Base-by-base conservation (phyloP, 2,329 filamentous ascomycete species). In the Pyrenochaeta sp. region DNA sequence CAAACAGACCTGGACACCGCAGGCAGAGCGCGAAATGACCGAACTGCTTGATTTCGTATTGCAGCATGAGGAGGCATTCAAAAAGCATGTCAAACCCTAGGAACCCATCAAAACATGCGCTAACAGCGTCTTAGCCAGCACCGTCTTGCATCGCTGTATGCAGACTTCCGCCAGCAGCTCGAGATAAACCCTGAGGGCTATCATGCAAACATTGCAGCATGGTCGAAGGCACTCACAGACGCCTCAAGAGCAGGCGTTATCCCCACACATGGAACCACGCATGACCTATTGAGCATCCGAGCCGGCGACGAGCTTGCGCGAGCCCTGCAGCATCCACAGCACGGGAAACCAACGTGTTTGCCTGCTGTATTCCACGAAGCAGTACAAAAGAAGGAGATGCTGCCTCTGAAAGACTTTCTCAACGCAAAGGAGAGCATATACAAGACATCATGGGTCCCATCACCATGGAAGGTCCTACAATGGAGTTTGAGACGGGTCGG, bases 161-260 rank as follows among this genome's bases (percentile, higher is more conserved):
- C 90, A 34, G 91, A 96, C 69, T 96, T 96, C 65, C 79, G 84
- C 24, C 73, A 83, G 4, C 90, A 93, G 57, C 81, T 81, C 60
- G 83, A 81, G 26, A 83, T 88, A 15, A 96, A 96, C 65, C 89
- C 90, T 1, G 90, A 95, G 68, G 90, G 90, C 61, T 96, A 90
- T 74, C 75, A 79, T 14, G 89, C 90, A 29, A 96, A 96, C 68
- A 77, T 90, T 28, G 74, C 81, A 6, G 89, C 90, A 38, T 96
- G 91, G 91, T 84, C 86, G 44, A 81, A 82, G 26, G 90, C 85
- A 2, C 79, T 96, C 28, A 80, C 83, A n/a, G 77, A 82, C 37
- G 87, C 90, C 1, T 79, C 86, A 0, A 78, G 83, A 50, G 81
- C 80, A 13, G 90, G 89, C 15, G 72, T 81, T 19, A 72, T 85